Evolutionary conservation across 139 green algal species (phyloP).

Genomic region (Chlamydomonas asymmetrica): DNA sequence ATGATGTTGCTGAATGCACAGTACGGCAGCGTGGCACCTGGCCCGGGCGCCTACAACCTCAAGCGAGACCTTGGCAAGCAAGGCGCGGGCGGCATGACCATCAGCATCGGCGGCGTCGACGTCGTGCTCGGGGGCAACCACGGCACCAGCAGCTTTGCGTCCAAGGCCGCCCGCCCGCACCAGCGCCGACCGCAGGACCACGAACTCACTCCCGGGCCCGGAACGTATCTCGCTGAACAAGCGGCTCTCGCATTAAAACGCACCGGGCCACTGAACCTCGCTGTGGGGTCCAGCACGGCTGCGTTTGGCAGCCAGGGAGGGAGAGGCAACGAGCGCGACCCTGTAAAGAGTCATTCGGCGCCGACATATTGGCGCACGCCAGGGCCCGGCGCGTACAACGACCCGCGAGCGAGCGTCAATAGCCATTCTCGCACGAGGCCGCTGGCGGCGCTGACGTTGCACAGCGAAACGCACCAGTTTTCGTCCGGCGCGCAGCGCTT

Average conservation of each 20-base stretch:
- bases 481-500: slow-evolving; percentile 3
- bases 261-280: not conserved
- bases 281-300: not conserved
- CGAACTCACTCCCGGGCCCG: not conserved
- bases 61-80: slow-evolving; percentile 1
- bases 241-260: not conserved
- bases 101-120: slow-evolving; percentile 27
- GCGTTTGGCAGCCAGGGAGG: slow-evolving; percentile 5
- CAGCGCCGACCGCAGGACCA: not conserved
- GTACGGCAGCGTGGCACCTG: not conserved
- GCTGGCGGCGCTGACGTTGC: not conserved
- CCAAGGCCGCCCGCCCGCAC: slow-evolving; percentile 17
- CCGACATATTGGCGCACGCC: slow-evolving; percentile 16
- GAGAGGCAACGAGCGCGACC: slow-evolving; percentile 18
- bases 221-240: not conserved
- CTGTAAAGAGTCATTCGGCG: not conserved
- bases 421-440: not conserved
- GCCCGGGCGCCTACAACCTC: slow-evolving; percentile 21
- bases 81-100: slow-evolving; percentile 16
- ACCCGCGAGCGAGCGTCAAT: not conserved
- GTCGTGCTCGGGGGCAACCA: slow-evolving; percentile 21
- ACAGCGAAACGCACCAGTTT: no score
- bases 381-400: slow-evolving; percentile 18
- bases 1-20: not conserved
- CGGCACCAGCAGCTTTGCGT: slow-evolving; percentile 27